Evolutionary conservation across 2,329 filamentous ascomycete species (phyloP).

Genomic region (Magnaporthales sp.): DNA sequence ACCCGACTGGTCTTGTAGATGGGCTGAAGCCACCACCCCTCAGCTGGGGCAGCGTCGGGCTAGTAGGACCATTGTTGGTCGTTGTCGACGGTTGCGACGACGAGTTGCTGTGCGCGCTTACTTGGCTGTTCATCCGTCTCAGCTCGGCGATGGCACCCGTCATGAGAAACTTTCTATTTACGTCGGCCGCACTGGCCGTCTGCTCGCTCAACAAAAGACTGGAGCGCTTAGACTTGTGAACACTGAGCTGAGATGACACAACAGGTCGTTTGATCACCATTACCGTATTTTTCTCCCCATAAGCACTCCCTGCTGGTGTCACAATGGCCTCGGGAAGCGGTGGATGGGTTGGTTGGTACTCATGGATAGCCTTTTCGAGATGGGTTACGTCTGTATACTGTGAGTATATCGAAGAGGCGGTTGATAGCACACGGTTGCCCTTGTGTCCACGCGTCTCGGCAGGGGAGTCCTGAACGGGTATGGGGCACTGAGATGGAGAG

Average conservation of each 20-base stretch:
- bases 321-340: background rate
- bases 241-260: background rate
- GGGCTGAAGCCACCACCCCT: constrained; percentile 30
- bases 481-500: background rate
- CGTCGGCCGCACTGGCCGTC: background rate
- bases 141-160: constrained; percentile 41
- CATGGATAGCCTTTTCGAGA: background rate
- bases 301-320: background rate
- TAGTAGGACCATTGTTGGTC: constrained; percentile 19
- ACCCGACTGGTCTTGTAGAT: constrained; percentile 23
- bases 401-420: constrained; percentile 4
- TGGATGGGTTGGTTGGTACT: background rate
- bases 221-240: background rate
- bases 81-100: constrained; percentile 7
- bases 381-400: constrained; percentile 4
- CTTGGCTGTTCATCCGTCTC: constrained; percentile 47
- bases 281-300: background rate
- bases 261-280: background rate
- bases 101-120: constrained; percentile 22
- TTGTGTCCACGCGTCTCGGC: constrained; percentile 5
- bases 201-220: background rate
- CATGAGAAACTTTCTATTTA: constrained; percentile 13
- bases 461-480: background rate
- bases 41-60: constrained; percentile 29
- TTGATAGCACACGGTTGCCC: constrained; percentile 3